These are phyloP conservation scores for Globisporangium sylvaticum DNA, from an alignment of 352 stramenopile species.

Conservation along the genomic window DNA sequence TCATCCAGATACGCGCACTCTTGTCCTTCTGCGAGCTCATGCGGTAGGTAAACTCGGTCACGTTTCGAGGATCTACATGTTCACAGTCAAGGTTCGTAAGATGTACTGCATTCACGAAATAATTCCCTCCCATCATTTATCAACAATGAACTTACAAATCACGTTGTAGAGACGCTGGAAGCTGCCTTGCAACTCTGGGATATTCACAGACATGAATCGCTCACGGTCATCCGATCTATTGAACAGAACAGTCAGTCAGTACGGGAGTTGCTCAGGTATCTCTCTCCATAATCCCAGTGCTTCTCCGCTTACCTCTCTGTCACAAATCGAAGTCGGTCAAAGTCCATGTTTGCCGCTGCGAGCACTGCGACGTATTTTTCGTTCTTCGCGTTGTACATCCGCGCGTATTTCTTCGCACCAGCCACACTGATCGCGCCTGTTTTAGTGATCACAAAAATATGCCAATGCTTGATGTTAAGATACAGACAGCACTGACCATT, in stretches of 20 bases:
- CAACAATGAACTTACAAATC: constrained; percentile 48
- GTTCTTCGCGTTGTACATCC: constrained; percentile 31
- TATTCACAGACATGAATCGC: constrained; percentile 93
- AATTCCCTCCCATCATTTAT: neutral
- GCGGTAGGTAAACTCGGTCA: constrained; percentile 98
- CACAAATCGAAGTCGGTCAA: constrained; percentile 97
- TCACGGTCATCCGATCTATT: constrained; percentile 91
- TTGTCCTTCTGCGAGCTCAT: constrained; percentile 73
- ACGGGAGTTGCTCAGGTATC: neutral
- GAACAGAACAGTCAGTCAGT: constrained; percentile 7
- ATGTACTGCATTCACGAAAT: neutral
- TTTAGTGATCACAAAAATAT: neutral
- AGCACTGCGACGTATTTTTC: constrained; percentile 94
- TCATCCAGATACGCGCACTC: constrained; percentile 93
- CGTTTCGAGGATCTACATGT: constrained; percentile 60
- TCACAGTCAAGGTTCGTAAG: neutral
- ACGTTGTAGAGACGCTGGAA: constrained; percentile 85
- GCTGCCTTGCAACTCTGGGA: constrained; percentile 92
- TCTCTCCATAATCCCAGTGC: too few species aligned
- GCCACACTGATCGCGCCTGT: constrained; percentile 93
- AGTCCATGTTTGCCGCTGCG: constrained; percentile 99
- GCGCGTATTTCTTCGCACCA: constrained; percentile 94
- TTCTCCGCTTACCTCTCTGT: constrained; percentile 40
- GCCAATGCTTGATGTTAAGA: neutral
- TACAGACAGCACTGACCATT: neutral